Evolutionary conservation across 345 rosid genomes (phyloP).

Genomic region (Lagerstroemia speciosa): DNA sequence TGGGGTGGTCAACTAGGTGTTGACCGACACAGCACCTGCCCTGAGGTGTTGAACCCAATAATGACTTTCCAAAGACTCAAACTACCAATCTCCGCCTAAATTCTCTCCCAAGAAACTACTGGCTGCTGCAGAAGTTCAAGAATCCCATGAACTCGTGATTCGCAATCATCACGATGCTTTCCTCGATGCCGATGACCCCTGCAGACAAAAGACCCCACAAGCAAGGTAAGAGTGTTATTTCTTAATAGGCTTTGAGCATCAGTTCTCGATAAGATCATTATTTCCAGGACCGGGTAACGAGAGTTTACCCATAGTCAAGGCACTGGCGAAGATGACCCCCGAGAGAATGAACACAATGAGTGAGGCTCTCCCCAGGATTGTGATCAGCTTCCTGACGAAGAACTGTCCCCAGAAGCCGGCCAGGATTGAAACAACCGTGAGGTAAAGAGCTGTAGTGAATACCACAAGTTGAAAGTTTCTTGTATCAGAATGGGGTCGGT

Average conservation of each 20-base stretch:
- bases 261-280: not conserved
- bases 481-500: not conserved
- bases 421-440: constrained; percentile 26
- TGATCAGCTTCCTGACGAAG: constrained; percentile 30
- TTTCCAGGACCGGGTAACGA: not conserved
- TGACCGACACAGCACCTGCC: constrained; percentile 6
- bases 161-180: constrained; percentile 28
- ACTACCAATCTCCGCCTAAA: not conserved
- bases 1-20: constrained; percentile 8
- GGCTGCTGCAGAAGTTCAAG: constrained; percentile 32
- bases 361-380: constrained; percentile 32
- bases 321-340: constrained; percentile 42
- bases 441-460: constrained; percentile 24
- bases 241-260: not conserved
- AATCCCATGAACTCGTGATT: constrained; percentile 45
- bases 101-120: constrained; percentile 6
- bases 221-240: not conserved
- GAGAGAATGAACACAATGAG: constrained; percentile 38
- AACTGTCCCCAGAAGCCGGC: constrained; percentile 53
- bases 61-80: not conserved
- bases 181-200: constrained; percentile 31
- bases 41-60: not conserved
- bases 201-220: constrained; percentile 3
- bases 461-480: not conserved
- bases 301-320: constrained; percentile 37